Percentiles rank a stretch among this genome's conserved stretches.
Conservation (phyloP, 2,329 filamentous ascomycete species). For the Thermoascus crustaceus region DNA sequence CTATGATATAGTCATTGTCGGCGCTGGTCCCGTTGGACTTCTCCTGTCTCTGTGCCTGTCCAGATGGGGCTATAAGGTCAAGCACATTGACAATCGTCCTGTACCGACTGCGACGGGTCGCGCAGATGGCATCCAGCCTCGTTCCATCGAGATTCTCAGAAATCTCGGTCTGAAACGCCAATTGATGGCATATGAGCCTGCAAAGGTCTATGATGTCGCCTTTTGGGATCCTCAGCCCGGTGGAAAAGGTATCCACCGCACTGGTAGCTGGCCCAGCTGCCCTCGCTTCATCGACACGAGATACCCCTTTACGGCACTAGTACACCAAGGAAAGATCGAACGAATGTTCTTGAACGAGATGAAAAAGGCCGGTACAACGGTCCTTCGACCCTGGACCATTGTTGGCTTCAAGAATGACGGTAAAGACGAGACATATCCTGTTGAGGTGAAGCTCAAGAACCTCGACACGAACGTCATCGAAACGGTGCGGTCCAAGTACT, state of each 20-base stretch:
- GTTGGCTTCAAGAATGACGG: slow-evolving; percentile 54
- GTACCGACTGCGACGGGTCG: slow-evolving; percentile 79
- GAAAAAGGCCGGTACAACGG: slow-evolving; percentile 47
- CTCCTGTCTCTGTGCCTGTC: slow-evolving; percentile 81
- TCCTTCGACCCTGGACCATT: slow-evolving; percentile 56
- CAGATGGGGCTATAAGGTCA: slow-evolving; percentile 90
- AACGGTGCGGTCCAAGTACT: slow-evolving; percentile 54
- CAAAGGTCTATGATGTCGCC: slow-evolving; percentile 68
- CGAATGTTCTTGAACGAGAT: slow-evolving; percentile 55
- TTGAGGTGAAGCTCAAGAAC: slow-evolving; percentile 69
- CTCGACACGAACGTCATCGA: slow-evolving; percentile 64
- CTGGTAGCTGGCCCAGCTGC: slow-evolving; percentile 74
- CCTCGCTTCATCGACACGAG: slow-evolving; percentile 67
- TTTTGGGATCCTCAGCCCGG: slow-evolving; percentile 53
- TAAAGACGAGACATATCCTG: slow-evolving; percentile 61
- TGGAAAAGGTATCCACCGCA: slow-evolving; percentile 50
- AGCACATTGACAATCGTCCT: slow-evolving; percentile 84
- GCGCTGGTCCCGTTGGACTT: slow-evolving; percentile 80
- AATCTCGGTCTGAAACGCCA: slow-evolving; percentile 85
- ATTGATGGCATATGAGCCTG: slow-evolving; percentile 81
- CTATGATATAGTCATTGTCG: slow-evolving; percentile 71
- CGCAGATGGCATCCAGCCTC: slow-evolving; percentile 85
- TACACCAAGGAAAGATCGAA: slow-evolving; percentile 57
- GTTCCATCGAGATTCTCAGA: slow-evolving; percentile 74
- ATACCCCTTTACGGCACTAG: slow-evolving; percentile 55